Evolutionary conservation across 129 eudicot species (phyloP), one percentile per base, ranked within the genome.

Genomic region (Solidago caesia): DNA sequence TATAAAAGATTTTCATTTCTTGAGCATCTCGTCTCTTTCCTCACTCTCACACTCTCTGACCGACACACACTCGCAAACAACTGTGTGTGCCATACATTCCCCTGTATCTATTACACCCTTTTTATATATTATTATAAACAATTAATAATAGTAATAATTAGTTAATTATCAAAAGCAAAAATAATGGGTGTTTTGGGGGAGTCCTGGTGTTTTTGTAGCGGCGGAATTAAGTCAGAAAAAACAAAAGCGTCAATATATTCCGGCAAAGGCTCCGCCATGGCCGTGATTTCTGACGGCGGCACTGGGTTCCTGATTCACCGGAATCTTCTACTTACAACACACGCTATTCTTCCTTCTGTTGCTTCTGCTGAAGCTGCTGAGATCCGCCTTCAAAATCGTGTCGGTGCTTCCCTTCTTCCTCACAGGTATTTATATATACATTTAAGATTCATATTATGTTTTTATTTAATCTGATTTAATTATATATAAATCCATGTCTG

Each of bases 121-220:
- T 33, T 1, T 0, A 33, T 33, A 33, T 33, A 33, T 33, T 1
- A 33, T 33, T 33, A 33, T 33, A 33, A 33, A 33, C 39, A 33
- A 33, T 33, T 33, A 33, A 33, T 3, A 33, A 33, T 3, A 33
- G 3, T 33, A 33, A 33, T 3, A 33, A 33, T 21, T 21, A 33
- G 39, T 33, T 33, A 67, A 56, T 73, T 51, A 6, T 1, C 7
- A n/a, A 15, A 15, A 16, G 11, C 61, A 6, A 52, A 21, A 27
- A 21, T 59, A 85, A 94, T 94, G 98, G 73, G 88, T 81, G 96
- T 88, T 66, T 85, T 88, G 53, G 75, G 81, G 16, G 96, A 94
- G 67, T 90, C 98, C 2, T 94, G 93, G 98, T 94, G 97, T 64
- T 90, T 94, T 76, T 94, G 97, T 67, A 94, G 87, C 16, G 98